phyloP scores from a whole-genome alignment of 2,329 filamentous ascomycete species.

The Sporothrix euskadiensis region DNA sequence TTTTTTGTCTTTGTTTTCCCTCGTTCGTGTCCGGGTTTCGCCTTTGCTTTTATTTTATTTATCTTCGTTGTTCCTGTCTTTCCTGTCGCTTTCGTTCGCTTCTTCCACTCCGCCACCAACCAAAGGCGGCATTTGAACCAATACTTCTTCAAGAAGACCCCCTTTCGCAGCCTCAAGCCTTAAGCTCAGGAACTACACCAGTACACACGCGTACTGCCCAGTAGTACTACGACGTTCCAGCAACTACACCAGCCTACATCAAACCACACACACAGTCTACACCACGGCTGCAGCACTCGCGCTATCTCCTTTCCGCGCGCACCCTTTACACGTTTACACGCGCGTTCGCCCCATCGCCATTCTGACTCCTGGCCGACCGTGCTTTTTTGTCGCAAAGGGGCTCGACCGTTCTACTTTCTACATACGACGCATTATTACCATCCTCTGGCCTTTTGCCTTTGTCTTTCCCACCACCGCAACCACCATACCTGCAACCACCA shows the following conservation, averaged over 20 bases:
- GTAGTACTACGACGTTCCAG: neutral
- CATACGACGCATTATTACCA: neutral
- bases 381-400: conserved; percentile 25
- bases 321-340: neutral
- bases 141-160: conserved; percentile 17
- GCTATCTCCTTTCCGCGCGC: conserved; percentile 23
- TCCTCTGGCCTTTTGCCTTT: neutral
- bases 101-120: conserved; percentile 11
- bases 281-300: conserved; percentile 10
- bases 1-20: neutral
- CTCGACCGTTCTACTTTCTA: conserved; percentile 15
- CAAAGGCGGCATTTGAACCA: conserved; percentile 10
- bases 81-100: neutral
- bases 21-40: neutral
- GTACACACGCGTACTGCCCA: too few relatives aligned
- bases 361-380: conserved; percentile 15
- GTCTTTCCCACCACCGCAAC: neutral
- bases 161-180: neutral
- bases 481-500: conserved; percentile 2
- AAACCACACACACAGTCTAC: neutral
- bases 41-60: neutral
- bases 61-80: neutral
- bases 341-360: neutral
- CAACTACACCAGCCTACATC: conserved; percentile 6
- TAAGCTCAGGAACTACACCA: neutral